Conservation (phyloP, 108 stramenopile genomes). For the Pseudonitzschia pungens region DNA sequence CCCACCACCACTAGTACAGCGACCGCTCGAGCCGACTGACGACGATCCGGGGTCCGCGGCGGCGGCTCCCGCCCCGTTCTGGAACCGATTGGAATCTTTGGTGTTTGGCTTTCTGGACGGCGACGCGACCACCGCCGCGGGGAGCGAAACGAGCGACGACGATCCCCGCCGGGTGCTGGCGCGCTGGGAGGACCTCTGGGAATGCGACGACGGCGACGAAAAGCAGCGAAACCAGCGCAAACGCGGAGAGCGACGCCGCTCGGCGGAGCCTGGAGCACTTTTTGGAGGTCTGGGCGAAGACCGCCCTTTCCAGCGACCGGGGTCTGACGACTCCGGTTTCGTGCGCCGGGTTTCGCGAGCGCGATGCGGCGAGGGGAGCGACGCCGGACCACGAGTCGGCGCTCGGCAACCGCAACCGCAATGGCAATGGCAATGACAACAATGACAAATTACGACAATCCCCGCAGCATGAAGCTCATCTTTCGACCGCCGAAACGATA, state of each 20-base stretch:
- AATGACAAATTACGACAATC: background rate
- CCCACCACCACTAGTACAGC: too few relatives aligned
- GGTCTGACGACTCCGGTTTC: constrained; percentile 18
- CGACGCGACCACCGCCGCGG: background rate
- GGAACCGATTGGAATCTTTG: constrained; percentile 1
- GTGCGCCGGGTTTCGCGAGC: background rate
- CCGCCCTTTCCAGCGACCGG: background rate
- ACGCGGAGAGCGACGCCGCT: too few relatives aligned
- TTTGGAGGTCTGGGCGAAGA: constrained; percentile 8
- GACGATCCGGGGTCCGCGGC: background rate
- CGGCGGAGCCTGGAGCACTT: constrained; percentile 16
- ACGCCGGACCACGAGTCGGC: too few relatives aligned
- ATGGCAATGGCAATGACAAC: too few relatives aligned
- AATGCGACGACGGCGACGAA: background rate
- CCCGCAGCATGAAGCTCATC: constrained; percentile 18
- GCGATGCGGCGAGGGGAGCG: background rate
- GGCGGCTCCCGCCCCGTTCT: background rate
- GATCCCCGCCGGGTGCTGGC: constrained; percentile 3
- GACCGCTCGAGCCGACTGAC: background rate
- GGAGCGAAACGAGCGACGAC: background rate
- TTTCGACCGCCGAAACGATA: constrained; percentile 32
- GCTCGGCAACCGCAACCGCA: background rate
- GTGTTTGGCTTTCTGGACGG: background rate
- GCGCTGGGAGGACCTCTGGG: background rate
- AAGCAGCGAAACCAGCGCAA: too few relatives aligned